These are phyloP conservation scores for Alternaria triticina DNA, from an alignment of 2,329 filamentous ascomycete genomes.

Conservation along the genomic window DNA sequence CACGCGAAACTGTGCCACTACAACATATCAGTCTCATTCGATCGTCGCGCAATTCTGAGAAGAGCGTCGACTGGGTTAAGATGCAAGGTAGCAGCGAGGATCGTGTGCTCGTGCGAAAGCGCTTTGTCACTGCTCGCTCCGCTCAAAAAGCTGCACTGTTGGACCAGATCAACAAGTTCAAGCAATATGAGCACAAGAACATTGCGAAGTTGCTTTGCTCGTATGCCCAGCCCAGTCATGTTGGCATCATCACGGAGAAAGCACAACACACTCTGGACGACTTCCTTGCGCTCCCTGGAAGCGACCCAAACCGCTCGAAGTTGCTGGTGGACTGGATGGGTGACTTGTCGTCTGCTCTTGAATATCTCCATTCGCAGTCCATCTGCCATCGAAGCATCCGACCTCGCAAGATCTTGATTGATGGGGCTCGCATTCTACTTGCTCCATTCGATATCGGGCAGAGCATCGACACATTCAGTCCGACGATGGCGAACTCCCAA, in stretches of 20 bases:
- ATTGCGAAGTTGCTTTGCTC: constrained; percentile 48
- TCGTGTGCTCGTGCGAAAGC: constrained; percentile 46
- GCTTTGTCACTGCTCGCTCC: constrained; percentile 43
- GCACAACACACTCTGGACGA: constrained; percentile 49
- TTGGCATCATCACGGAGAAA: constrained; percentile 43
- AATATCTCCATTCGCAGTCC: constrained; percentile 47
- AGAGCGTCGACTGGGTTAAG: constrained; percentile 45
- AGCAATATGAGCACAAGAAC: constrained; percentile 48
- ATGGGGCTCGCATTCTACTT: constrained; percentile 43
- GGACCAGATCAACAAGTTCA: constrained; percentile 48
- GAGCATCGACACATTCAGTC: constrained; percentile 37
- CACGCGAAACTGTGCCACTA: constrained; percentile 46
- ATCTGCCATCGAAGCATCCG: constrained; percentile 48
- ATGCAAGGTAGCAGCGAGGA: constrained; percentile 44
- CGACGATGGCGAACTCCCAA: constrained; percentile 33
- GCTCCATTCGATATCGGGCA: constrained; percentile 47
- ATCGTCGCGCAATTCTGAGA: constrained; percentile 43
- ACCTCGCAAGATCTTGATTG: constrained; percentile 49
- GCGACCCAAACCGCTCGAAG: constrained; percentile 40
- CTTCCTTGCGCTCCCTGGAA: constrained; percentile 40
- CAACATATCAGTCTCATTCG: constrained; percentile 40
- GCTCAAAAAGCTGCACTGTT: constrained; percentile 45
- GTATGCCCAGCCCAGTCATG: constrained; percentile 46
- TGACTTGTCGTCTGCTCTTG: constrained; percentile 48
- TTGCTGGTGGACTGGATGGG: constrained; percentile 50